Evolutionary conservation across 148 eudicot species (phyloP), one percentile per base, ranked within the genome.

Genomic region (Silene conica): DNA sequence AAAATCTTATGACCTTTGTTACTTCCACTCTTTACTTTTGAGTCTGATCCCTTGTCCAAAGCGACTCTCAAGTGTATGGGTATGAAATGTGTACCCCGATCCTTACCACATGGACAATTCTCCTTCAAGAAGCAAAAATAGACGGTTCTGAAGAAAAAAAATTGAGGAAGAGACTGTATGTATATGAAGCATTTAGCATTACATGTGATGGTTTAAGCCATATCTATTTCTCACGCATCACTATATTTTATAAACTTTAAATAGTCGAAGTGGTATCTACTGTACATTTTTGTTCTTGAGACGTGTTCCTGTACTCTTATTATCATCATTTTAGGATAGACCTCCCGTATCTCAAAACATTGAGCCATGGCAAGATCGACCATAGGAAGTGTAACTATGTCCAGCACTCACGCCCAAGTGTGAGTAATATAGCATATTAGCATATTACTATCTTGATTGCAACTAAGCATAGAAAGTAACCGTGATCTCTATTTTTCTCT

Each of bases 351-450:
- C 4, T 34, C 41, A 34, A 34, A 34, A 34, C 2, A 34, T 34
- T 34, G 41, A 34, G 41, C 41, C 41, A 5, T 34, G 41, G 41
- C 41, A 34, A 34, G 41, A 34, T 48, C 8, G 54, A 48, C 54
- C 12, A 2, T 48, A 10, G 54, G 54, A 48, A 48, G 14, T 48
- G 14, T 48, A 48, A 48, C 14, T 48, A 9, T 48, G 13, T 48
- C 1, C 55, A 9, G 55, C 55, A 50, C 4, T 38, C 55, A 50
- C 4, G 9, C 55, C 0, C 55, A 50, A 13, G 55, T 50, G 55
- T 13, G 55, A 50, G 15, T 50, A 15, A 50, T 50, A 63, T 62
- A 38, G 69, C 54, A 69, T 55, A 48, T 43, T 62, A 38, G 69
- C 54, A 69, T 55, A 48, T 43, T 25, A 46, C 6, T n/a, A 61